phyloP scores from a whole-genome alignment of 2,329 filamentous ascomycete genomes.

The Neopestalotiopsis rosae region DNA sequence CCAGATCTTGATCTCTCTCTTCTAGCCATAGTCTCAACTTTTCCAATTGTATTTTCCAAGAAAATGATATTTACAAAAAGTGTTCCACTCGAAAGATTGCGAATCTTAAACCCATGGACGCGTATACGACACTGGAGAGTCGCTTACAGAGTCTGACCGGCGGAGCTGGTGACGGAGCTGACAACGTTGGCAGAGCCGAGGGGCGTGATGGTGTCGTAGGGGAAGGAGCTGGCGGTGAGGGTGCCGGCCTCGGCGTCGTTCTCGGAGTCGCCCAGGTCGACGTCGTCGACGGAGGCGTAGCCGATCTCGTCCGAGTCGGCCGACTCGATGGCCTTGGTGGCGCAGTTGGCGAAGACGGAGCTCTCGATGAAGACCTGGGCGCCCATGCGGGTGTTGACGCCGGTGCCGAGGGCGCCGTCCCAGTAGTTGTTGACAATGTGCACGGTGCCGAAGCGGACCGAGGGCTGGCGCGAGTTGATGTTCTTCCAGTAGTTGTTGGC shows the following conservation, averaged over 20 bases:
- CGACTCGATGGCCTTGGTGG: conserved; percentile 35
- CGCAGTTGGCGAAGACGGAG: conserved; percentile 38
- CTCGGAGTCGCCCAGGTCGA: conserved; percentile 46
- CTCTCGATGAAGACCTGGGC: conserved; percentile 59
- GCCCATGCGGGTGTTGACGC: conserved; percentile 58
- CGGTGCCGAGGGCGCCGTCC: conserved; percentile 45
- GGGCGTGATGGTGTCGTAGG: conserved; percentile 56
- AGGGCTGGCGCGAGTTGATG: conserved; percentile 67
- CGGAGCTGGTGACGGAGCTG: conserved; percentile 43
- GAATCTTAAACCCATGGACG: neutral
- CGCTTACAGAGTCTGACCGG: conserved; percentile 42
- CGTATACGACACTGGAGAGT: too few relatives aligned
- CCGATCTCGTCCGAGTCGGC: conserved; percentile 47
- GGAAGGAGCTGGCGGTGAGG: conserved; percentile 44
- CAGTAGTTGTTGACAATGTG: conserved; percentile 58
- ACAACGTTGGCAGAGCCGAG: conserved; percentile 54
- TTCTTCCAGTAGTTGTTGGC: conserved; percentile 70
- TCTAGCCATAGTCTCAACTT: neutral
- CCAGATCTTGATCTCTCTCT: neutral
- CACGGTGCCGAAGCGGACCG: conserved; percentile 69
- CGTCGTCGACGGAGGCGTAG: conserved; percentile 47
- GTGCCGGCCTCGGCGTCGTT: conserved; percentile 29
- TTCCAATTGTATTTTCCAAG: neutral
- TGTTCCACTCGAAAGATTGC: neutral
- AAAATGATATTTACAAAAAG: conserved; percentile 10